Evolutionary conservation across 2,329 filamentous ascomycete genomes (phyloP), one percentile per base, ranked within the genome.

Genomic region (Lomentospora prolificans): DNA sequence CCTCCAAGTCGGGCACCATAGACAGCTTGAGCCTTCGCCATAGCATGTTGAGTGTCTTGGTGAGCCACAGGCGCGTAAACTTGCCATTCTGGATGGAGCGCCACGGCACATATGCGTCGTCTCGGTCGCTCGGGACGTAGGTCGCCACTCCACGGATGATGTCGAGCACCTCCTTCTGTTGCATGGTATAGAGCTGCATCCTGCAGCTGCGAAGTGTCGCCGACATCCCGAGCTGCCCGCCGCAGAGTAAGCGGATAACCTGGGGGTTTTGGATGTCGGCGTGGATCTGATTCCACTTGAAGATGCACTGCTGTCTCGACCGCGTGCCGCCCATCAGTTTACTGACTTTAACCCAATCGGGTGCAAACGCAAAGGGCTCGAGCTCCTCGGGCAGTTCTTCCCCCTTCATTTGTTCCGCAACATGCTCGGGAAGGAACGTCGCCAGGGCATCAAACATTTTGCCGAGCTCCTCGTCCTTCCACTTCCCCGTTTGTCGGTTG

Each of bases 331-430:
- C 75, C 79, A 90, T 84, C 55, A 75, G 75, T 58, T 80, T 70
- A 61, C 82, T 85, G 24, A 90, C 80, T 7, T 73, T 66, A 52
- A 78, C 72, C 86, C 86, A 90, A 62, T 86, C 80, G 58, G 90
- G 75, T 30, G n/a, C 12, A 19, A 31, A 48, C 19, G 2, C n/a
- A 22, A 48, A 48, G 12, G 17, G 69, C 58, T 80, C 77, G 46
- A 80, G 74, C 1, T 72, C 65, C 14, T 70, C 69, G n/a, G 67
- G 65, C 3, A 69, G 62, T 2, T 70, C 59, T 7, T 65, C 59
- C 3, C 64, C 61, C 1, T 68, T 65, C 3, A 64, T 63, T 3
- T 71, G 63, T 2, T 67, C 65, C 9, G 65, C 62, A 12, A 70
- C 66, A 30, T 68, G 54, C 10, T 65, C 65, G 12, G 76, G 72